Base-by-base conservation (phyloP, 805 yeast species). In the Pichia heedii region DNA sequence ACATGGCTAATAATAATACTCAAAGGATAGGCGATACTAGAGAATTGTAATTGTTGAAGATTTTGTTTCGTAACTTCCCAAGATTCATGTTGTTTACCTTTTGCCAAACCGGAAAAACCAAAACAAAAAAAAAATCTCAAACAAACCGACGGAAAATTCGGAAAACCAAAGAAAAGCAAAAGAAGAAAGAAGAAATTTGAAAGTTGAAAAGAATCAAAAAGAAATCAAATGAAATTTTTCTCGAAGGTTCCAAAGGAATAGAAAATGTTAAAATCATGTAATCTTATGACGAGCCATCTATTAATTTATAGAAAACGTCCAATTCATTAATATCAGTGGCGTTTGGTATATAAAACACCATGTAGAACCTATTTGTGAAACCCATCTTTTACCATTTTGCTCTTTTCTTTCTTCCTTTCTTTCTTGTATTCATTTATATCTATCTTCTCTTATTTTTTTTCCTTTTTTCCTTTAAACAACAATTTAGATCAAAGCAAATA, bases 121-220 rank as follows among this genome's bases (percentile, higher is more conserved):
- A 33, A 33, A 11, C 22, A 12, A n/a, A n/a, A n/a, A n/a, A n/a
- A n/a, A n/a, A n/a, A n/a, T n/a, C n/a, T n/a, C n/a, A n/a, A n/a
- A n/a, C n/a, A n/a, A n/a, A n/a, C 27, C 12, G 15, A 7, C 32
- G 32, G 32, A 29, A 27, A 27, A 11, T 27, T 27, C n/a, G n/a
- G n/a, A n/a, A n/a, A n/a, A n/a, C n/a, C n/a, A n/a, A n/a, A n/a
- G n/a, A n/a, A n/a, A n/a, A n/a, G n/a, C n/a, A n/a, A n/a, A n/a
- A 9, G 12, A 12, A 26, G 29, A 26, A 26, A 26, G 12, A 26
- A 12, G 29, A 26, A 26, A 26, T 12, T 30, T 30, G 33, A 40
- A 16, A 43, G 33, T 10, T 12, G 54, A 47, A 29, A 29, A 29
- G 33, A 29, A 29, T 9, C 8, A 13, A 29, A 29, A 29, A 19